phyloP scores from a whole-genome alignment of 1,284 basidiomycete species.

The Trichosporon sp. region DNA sequence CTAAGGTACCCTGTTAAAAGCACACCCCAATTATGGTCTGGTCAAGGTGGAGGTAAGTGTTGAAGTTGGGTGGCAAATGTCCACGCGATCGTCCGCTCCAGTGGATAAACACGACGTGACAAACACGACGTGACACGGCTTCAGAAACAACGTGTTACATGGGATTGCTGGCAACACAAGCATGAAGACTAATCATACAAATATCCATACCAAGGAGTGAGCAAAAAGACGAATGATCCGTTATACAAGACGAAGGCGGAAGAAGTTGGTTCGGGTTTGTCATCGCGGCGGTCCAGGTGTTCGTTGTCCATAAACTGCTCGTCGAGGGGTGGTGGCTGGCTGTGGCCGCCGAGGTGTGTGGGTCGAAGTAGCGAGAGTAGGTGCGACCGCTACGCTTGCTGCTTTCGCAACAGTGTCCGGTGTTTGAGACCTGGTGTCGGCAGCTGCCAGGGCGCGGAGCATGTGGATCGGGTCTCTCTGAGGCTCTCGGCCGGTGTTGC shows the following conservation, averaged over 20 bases:
- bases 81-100: neutral
- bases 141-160: neutral
- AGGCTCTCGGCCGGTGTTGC: neutral
- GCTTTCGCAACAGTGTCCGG: constrained; percentile 37
- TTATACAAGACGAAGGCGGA: neutral
- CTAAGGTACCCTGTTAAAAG: neutral
- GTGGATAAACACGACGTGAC: neutral
- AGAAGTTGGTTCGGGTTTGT: neutral
- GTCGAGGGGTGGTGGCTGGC: constrained; percentile 5
- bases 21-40: neutral
- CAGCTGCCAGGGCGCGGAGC: constrained; percentile 40
- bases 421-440: constrained; percentile 31
- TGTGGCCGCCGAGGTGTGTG: constrained; percentile 4
- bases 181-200: neutral
- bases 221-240: constrained; percentile 11
- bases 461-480: constrained; percentile 40
- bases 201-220: neutral
- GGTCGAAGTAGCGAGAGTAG: neutral
- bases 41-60: neutral
- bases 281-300: neutral
- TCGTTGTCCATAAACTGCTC: constrained; percentile 15
- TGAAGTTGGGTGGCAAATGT: neutral
- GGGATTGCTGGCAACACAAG: neutral
- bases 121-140: neutral
- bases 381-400: constrained; percentile 21